phyloP scores from a whole-genome alignment of 2,329 filamentous ascomycete genomes.

The Xylaria sp. region DNA sequence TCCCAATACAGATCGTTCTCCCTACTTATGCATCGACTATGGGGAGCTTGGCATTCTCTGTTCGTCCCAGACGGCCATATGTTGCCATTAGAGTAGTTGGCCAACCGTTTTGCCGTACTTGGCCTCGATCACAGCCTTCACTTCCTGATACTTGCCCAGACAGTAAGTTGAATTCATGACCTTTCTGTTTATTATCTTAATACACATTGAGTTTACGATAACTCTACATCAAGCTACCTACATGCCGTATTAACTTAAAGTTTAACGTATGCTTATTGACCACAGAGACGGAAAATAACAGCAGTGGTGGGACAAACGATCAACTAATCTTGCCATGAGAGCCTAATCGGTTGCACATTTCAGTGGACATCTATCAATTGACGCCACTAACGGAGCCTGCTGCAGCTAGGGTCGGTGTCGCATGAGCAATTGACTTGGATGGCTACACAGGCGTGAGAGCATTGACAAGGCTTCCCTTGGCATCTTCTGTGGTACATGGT shows the following conservation, averaged over 20 bases:
- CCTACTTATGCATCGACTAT: neutral
- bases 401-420: conserved; percentile 1
- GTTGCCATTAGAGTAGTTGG: neutral
- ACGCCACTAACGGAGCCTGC: conserved; percentile 7
- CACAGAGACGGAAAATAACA: neutral
- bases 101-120: neutral
- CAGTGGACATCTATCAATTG: neutral
- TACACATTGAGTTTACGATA: conserved; percentile 3
- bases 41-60: neutral
- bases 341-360: neutral
- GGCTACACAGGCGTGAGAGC: neutral
- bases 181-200: neutral
- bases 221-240: neutral
- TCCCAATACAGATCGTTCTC: neutral
- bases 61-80: neutral
- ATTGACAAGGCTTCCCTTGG: neutral
- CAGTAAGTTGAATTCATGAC: conserved; percentile 8
- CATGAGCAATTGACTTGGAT: neutral
- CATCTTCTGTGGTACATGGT: neutral
- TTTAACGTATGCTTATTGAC: neutral
- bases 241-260: neutral
- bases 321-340: neutral
- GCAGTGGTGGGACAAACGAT: neutral
- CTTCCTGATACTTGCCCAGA: neutral
- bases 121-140: neutral